phyloP scores from a whole-genome alignment of 192 early-diverging fungal genomes.

The Phlyctochytrium arcticum region DNA sequence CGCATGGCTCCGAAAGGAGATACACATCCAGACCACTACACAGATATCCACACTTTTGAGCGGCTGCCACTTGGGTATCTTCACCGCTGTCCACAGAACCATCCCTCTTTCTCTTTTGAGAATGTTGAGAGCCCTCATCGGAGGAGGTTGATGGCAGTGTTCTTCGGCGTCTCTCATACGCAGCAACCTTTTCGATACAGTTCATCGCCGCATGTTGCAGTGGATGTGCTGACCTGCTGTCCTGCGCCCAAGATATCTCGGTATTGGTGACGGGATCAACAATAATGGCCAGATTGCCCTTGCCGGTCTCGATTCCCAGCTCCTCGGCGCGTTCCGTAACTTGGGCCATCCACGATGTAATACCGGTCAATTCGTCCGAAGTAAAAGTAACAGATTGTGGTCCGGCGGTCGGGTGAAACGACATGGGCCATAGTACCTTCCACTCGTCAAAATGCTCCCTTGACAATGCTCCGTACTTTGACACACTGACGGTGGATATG shows the following conservation, averaged over 20 bases:
- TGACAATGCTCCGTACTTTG: constrained; percentile 62
- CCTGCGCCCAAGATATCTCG: constrained; percentile 42
- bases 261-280: constrained; percentile 49
- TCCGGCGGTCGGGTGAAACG: constrained; percentile 50
- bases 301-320: not conserved
- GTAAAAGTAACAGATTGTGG: not conserved
- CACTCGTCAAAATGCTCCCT: constrained; percentile 70
- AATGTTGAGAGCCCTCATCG: not conserved
- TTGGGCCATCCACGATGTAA: constrained; percentile 3
- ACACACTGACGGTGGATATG: constrained; percentile 40
- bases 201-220: constrained; percentile 79
- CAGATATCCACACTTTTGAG: constrained; percentile 53
- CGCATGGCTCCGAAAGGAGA: constrained; percentile 78
- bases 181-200: constrained; percentile 64
- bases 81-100: constrained; percentile 3
- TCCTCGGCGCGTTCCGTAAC: not conserved
- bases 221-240: constrained; percentile 51
- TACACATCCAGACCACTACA: constrained; percentile 83
- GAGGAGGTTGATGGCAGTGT: constrained; percentile 3
- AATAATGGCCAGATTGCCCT: constrained; percentile 43
- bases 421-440: constrained; percentile 79
- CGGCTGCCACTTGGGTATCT: constrained; percentile 7
- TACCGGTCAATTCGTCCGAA: not conserved
- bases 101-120: not conserved
- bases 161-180: constrained; percentile 40